Conservation (phyloP, 1,139 yeast genomes). For the Saccharomycopsis hybrid region DNA sequence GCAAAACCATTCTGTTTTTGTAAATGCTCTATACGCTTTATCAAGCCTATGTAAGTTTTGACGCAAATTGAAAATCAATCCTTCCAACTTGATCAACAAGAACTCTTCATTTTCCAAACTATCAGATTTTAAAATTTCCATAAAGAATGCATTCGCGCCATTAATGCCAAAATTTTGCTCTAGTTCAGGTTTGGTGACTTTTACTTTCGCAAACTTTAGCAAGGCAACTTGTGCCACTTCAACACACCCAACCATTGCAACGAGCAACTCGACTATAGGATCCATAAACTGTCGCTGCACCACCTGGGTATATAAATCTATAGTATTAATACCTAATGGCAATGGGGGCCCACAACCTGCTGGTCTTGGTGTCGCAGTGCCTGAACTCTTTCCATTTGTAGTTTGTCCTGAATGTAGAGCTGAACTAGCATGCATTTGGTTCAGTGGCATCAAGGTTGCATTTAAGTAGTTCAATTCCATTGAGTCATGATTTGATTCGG, state of each 20-base stretch:
- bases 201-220: conserved; percentile 19
- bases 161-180: not conserved
- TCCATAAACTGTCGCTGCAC: conserved; percentile 30
- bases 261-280: conserved; percentile 27
- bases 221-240: conserved; percentile 26
- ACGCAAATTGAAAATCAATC: conserved; percentile 23
- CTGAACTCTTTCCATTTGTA: conserved; percentile 21
- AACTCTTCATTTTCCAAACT: conserved; percentile 12
- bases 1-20: conserved; percentile 30
- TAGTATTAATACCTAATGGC: not conserved
- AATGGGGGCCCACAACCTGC: conserved; percentile 15
- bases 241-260: conserved; percentile 29
- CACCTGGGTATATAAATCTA: conserved; percentile 25
- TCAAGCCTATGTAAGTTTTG: conserved; percentile 30
- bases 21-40: conserved; percentile 29
- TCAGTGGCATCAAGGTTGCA: no score
- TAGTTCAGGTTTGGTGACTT: not conserved
- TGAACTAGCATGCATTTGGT: not conserved
- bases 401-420: not conserved
- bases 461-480: no score
- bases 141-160: not conserved
- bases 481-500: not conserved
- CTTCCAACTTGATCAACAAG: conserved; percentile 19
- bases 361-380: conserved; percentile 27
- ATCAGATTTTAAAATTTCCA: not conserved